Evolutionary conservation across 805 yeast species (phyloP).

Genomic region (Kluyveromyces aestuarii): DNA sequence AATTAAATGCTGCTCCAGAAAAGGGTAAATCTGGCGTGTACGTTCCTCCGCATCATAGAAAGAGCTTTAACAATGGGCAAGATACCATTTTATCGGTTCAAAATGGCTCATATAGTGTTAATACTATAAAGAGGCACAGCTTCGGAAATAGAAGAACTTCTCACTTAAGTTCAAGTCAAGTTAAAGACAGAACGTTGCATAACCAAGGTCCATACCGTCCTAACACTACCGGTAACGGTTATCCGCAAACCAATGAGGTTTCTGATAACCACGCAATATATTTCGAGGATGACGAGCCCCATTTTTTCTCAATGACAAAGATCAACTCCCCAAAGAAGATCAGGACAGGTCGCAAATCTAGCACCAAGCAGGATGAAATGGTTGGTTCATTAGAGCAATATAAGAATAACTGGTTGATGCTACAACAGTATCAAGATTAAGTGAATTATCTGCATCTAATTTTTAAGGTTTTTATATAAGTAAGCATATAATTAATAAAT

Average conservation of each 20-base stretch:
- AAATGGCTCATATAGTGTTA: constrained; percentile 8
- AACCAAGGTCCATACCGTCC: not conserved
- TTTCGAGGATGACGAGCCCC: constrained; percentile 24
- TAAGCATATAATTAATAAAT: not conserved
- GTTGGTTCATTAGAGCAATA: constrained; percentile 30
- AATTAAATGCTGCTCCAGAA: not conserved
- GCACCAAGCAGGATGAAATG: constrained; percentile 25
- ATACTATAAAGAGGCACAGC: not conserved
- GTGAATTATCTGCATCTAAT: not conserved
- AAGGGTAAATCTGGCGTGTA: constrained; percentile 26
- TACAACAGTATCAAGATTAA: constrained; percentile 26
- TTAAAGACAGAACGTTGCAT: not conserved
- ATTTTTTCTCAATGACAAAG: constrained; percentile 6
- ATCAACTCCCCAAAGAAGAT: constrained; percentile 5
- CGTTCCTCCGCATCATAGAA: constrained; percentile 48
- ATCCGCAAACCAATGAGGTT: constrained; percentile 21
- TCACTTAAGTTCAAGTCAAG: not conserved
- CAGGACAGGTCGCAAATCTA: constrained; percentile 21
- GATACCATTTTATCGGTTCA: constrained; percentile 16
- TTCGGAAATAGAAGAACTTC: not conserved
- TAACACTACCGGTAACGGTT: not conserved
- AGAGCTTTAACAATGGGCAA: constrained; percentile 16
- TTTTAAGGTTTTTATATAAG: not conserved
- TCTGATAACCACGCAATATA: constrained; percentile 22
- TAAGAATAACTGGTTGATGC: constrained; percentile 30